Base-by-base conservation (phyloP, 2,329 filamentous ascomycete species). In the Fusarium pseudoanthophilum region DNA sequence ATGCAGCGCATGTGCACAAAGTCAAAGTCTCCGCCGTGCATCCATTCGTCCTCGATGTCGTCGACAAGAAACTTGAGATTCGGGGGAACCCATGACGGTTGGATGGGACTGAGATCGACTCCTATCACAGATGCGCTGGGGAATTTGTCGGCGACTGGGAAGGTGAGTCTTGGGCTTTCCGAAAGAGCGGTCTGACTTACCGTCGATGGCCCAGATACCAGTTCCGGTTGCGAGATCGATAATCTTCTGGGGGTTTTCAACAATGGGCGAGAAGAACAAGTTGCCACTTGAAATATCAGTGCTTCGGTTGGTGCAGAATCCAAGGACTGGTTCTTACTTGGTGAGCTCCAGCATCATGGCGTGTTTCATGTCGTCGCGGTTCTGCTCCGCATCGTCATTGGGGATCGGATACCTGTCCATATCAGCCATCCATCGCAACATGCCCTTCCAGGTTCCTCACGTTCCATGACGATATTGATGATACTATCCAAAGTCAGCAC, bases 11-110 rank as follows among this genome's bases (percentile, higher is more conserved):
- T 73, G 7, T 77, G 75, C 30, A 75, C 67, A 58, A 77, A 72
- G 45, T 77, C 75, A 57, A 69, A 76, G 30, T 64, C 64, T 0
- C 52, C 34, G 11, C 75, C 75, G 18, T 76, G 64, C 53, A 72
- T 69, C 89, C 89, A 91, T 1, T 86, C 82, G 57, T 87, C 84
- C 72, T 90, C 81, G 20, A 80, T 77, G 37, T 82, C 81, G 32
- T 82, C 81, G 20, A 82, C 80, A 11, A 83, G 60, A 21, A 84
- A 84, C 30, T 76, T 77, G 30, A 84, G 79, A n/a, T 84, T 84
- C 0, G 83, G 81, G 3, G 83, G 83, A 0, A 83, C 81, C 83
- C 82, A 84, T 7, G 58, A 53, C 1, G 77, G 76, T 4, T 79
- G 77, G 6, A 79, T 79, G 2, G 77, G 77, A 9, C 70, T 75